Evolutionary conservation across 2,329 filamentous ascomycete species (phyloP), one percentile per base, ranked within the genome.

Genomic region (Cordyceps fumosorosea): DNA sequence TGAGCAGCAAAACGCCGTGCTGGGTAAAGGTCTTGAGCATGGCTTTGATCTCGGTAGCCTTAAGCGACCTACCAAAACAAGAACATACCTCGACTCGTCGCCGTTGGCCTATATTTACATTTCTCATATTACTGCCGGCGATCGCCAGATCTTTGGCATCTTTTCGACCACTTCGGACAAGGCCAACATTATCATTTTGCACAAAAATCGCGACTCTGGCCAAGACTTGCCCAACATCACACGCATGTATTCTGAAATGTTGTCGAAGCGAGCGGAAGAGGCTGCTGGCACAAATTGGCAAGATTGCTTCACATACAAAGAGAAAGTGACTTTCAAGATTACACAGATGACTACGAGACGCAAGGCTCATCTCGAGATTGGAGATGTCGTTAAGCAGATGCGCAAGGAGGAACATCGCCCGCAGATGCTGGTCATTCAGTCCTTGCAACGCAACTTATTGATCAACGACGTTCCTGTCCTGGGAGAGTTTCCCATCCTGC

Each of bases 161-260:
- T 96, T 99, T 74, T 98, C 93, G 0, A 93, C 91, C 0, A 85
- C 85, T 0, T 88, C 84, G 65, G 83, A 87, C 14, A 87, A 95
- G 68, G 95, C 93, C 0, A 86, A 96, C 69, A 85, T 99, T 56
- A 82, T 98, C 56, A 89, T 97, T n/a, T 81, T 96, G 44, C 93
- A 95, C 71, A 89, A 88, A 69, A 87, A 84, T 52, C 88, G 88
- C 67, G 93, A 97, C 67, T 83, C 85, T 6, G 81, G 78, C 1
- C 89, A 96, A 69, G 90, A 93, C 34, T 81, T 99, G 67, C 95
- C 95, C 0, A 99, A 98, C 65, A 84, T 96, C 32, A 88, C 90
- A 65, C 95, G 89, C 69, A 87, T 98, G 62, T 99, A 99, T 74
- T 77, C 82, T 10, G 93, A 98, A 45, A 81, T 89, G 68, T 80